phyloP scores from a whole-genome alignment of 192 early-diverging fungal species.

The Funneliformis mosseae region DNA sequence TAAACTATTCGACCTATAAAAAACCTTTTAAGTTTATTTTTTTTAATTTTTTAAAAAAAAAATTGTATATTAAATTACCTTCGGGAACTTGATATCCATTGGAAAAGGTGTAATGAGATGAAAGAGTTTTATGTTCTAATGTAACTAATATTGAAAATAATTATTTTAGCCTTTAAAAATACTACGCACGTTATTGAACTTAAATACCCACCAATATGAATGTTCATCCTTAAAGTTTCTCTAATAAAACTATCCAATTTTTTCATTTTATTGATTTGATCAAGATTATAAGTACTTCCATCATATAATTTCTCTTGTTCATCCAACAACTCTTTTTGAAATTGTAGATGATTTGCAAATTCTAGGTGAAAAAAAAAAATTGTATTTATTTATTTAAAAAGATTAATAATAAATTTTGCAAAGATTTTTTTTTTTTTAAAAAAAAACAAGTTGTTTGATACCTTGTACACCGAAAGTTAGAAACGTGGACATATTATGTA shows the following conservation, averaged over 20 bases:
- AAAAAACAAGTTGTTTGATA: too few relatives aligned
- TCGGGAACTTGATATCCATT: slow-evolving; percentile 8
- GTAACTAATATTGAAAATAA: neutral
- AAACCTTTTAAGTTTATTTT: neutral
- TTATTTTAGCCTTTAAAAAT: too few relatives aligned
- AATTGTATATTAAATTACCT: too few relatives aligned
- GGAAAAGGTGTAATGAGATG: neutral
- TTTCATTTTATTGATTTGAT: neutral
- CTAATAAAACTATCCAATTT: slow-evolving; percentile 22
- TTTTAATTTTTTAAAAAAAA: neutral
- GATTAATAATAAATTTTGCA: too few relatives aligned
- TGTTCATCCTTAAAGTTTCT: slow-evolving; percentile 4
- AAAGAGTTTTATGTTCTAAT: neutral
- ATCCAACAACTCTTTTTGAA: neutral
- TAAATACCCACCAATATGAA: too few relatives aligned
- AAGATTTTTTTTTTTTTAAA: too few relatives aligned
- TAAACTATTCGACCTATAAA: neutral
- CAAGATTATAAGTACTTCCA: neutral
- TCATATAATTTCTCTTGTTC: neutral
- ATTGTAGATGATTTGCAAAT: neutral
- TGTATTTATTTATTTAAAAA: too few relatives aligned
- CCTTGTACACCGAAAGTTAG: neutral
- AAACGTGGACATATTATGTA: neutral
- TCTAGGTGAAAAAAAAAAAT: neutral
- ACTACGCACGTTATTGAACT: too few relatives aligned